Evolutionary conservation across 495 filamentous ascomycete species (phyloP).

Genomic region (Aspergillus bridgeri): DNA sequence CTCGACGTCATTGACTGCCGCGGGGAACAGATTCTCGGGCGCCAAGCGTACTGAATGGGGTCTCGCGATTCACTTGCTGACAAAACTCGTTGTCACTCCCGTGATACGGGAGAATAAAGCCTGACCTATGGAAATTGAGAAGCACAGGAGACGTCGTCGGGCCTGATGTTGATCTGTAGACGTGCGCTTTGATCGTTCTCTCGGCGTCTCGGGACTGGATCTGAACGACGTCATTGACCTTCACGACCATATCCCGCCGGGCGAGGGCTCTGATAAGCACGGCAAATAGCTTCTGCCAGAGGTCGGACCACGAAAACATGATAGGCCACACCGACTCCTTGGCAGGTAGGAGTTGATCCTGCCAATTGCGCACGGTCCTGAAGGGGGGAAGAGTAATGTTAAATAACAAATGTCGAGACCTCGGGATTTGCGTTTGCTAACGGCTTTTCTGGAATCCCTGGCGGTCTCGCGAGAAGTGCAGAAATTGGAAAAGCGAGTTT

Average conservation of each 20-base stretch:
- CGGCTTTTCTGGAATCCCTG: neutral
- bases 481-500: neutral
- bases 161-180: constrained; percentile 34
- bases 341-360: neutral
- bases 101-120: constrained; percentile 41
- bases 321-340: neutral
- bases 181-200: constrained; percentile 43
- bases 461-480: neutral
- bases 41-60: constrained; percentile 70
- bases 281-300: constrained; percentile 25
- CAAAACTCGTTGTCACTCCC: constrained; percentile 43
- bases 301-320: constrained; percentile 24
- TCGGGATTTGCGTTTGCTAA: neutral
- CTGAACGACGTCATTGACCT: constrained; percentile 34
- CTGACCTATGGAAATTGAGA: constrained; percentile 45
- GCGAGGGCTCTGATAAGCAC: constrained; percentile 19
- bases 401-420: neutral
- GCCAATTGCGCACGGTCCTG: neutral
- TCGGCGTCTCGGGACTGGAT: constrained; percentile 41
- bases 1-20: constrained; percentile 68
- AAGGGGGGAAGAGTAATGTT: neutral
- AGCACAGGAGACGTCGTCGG: constrained; percentile 35
- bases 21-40: constrained; percentile 74
- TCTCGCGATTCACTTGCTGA: constrained; percentile 30
- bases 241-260: constrained; percentile 7